Base-by-base conservation (phyloP, 2,329 filamentous ascomycete genomes). In the Hypoxylon sp. region DNA sequence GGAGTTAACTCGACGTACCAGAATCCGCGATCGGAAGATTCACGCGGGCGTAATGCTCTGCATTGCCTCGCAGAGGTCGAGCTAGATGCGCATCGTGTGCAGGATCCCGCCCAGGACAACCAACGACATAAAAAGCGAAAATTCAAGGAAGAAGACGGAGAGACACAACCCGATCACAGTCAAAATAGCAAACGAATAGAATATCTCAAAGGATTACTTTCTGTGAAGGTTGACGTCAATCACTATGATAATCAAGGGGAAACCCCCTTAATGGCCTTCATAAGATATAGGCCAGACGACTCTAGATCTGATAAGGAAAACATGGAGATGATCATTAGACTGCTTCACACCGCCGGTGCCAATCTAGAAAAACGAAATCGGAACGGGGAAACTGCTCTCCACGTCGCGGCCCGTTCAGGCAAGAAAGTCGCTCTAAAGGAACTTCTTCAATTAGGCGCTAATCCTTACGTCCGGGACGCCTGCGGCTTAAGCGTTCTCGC, bases 21-120 rank as follows among this genome's bases (percentile, higher is more conserved):
- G 14, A 74, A 80, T 46, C 76, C 81, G 0, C 70, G 58, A 5
- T 59, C 74, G 14, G 83, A 85, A 68, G 83, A 86, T 69, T 42
- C 76, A 1, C 75, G 82, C 4, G 87, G 87, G 4, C 84, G 86
- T 22, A 89, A 89, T 66, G 86, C 83, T 8, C 79, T 89, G 14
- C 87, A 89, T 70, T 88, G 86, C 67, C 82, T 89, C n/a, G 87
- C 87, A 2, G 83, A 84, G 66, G 85, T 84, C 5, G 82, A 83
- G n/a, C 76, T 88, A 19, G 76, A 78, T 59, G 76, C 76, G 6
- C 71, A 71, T 11, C 71, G 78, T 1, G 69, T 75, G 9, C 70
- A 71, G 26, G 65, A 72, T 22, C 58, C 69, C 13, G 63, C 50
- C 5, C 13, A 63, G 11, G 75, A 76, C 14, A 72, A 75, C 31